Percentiles rank a stretch among this genome's conserved stretches.
Conservation (phyloP, 2,329 filamentous ascomycete genomes). For the Diaporthe citrichinensis region DNA sequence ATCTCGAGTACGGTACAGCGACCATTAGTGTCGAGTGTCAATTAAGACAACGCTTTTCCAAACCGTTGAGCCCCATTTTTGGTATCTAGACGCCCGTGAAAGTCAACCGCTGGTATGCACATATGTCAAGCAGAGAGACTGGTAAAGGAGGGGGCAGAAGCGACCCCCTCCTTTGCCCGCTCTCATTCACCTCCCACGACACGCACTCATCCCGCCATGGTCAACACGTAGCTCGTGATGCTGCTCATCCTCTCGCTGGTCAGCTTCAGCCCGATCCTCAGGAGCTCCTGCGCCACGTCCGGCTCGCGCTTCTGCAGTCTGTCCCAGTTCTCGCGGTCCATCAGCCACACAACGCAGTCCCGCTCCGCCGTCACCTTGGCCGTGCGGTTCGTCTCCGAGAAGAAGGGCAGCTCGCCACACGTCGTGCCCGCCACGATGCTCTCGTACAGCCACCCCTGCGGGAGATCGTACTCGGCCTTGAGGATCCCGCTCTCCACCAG, state of each 20-base stretch:
- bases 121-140: background rate
- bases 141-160: background rate
- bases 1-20: background rate
- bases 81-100: constrained; percentile 24
- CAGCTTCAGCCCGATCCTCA: constrained; percentile 91
- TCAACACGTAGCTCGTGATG: constrained; percentile 71
- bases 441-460: constrained; percentile 90
- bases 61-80: constrained; percentile 18
- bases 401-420: constrained; percentile 96
- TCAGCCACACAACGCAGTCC: constrained; percentile 85
- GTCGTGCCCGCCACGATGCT: constrained; percentile 95
- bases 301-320: constrained; percentile 79
- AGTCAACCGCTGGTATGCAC: constrained; percentile 18
- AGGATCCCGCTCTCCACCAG: constrained; percentile 91
- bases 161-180: background rate
- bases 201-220: constrained; percentile 60
- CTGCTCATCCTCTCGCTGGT: constrained; percentile 91
- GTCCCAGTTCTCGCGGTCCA: constrained; percentile 80
- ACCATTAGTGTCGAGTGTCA: background rate
- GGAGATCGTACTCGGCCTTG: constrained; percentile 89
- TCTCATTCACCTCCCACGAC: background rate
- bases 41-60: constrained; percentile 12
- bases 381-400: constrained; percentile 89
- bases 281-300: constrained; percentile 85
- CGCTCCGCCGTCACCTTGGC: constrained; percentile 88